phyloP scores from a whole-genome alignment of 2,329 filamentous ascomycete species.

The Stagonosporopsis rhizophila region DNA sequence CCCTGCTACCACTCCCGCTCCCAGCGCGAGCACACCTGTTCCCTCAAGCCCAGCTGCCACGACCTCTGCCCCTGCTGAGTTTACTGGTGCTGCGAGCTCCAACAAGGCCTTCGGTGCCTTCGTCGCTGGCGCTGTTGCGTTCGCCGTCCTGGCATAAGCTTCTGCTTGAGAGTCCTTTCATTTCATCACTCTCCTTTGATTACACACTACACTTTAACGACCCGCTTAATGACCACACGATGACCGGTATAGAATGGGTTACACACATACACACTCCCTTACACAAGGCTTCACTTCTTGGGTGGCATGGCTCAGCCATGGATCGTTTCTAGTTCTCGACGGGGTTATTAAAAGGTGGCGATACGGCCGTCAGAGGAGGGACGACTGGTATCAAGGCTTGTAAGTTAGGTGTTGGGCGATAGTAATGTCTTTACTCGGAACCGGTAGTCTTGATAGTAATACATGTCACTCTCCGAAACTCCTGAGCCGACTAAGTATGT shows the following conservation, averaged over 20 bases:
- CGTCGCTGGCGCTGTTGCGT: constrained; percentile 32
- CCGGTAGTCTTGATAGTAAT: constrained; percentile 13
- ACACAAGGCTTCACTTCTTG: constrained; percentile 12
- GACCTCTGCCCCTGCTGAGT: constrained; percentile 23
- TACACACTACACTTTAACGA: constrained; percentile 9
- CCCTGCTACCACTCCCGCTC: constrained; percentile 8
- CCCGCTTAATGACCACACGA: constrained; percentile 10
- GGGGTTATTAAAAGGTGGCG: constrained; percentile 3
- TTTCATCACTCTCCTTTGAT: constrained; percentile 19
- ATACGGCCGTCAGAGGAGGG: neutral
- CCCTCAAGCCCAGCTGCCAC: constrained; percentile 16
- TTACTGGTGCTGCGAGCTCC: constrained; percentile 34
- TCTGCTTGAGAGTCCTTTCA: neutral
- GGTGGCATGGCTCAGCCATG: constrained; percentile 15
- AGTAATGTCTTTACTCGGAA: constrained; percentile 13
- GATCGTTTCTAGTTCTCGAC: constrained; percentile 11
- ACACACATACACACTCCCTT: constrained; percentile 14
- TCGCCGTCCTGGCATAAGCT: constrained; percentile 30
- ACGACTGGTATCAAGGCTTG: constrained; percentile 10
- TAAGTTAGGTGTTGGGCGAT: constrained; percentile 2
- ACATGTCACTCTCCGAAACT: neutral
- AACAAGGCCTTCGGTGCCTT: constrained; percentile 36
- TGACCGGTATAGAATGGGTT: constrained; percentile 17
- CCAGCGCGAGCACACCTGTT: constrained; percentile 13
- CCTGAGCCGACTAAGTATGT: neutral